Base-by-base conservation (phyloP, 805 yeast genomes). In the Blastobotrys robertii region DNA sequence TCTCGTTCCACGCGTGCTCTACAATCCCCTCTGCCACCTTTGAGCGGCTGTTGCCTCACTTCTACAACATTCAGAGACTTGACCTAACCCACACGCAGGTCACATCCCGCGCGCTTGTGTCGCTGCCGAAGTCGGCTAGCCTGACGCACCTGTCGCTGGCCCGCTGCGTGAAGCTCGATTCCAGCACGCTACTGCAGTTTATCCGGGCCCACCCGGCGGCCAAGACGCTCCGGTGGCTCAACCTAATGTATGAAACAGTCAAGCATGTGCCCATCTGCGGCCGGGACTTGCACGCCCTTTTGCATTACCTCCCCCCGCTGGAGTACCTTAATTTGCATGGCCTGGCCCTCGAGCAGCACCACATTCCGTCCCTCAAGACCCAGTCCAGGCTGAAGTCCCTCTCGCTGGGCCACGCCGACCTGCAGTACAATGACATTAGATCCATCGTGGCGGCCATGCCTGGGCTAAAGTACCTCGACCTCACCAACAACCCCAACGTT, bases 1-100 rank as follows among this genome's bases (percentile, higher is more conserved):
- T 88, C 8, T 84, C 94, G 0, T 75, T 88, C 55, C 95, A 87
- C 62, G 95, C 86, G 55, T 88, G 97, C 59, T 79, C 92, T 2
- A 85, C 84, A 50, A 66, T 87, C 32, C 72, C 84, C 3, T 61
- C 74, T 4, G 68, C 67, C n/a, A 71, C 72, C 0, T 74, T 83
- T 44, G 67, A 67, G 19, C 71, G 69, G 41, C 57, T 84, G 9
- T 64, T 88, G 25, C 80, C 83, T 1, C 73, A 70, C 39, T 64
- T 81, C 37, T 64, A 68, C 19, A 66, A 69, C 45, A 63, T 87
- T 41, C 74, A 76, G 49, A 74, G 85, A 48, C 65, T 87, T 28
- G 97, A 87, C 58, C 66, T 88, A 39, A 77, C 84, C 11, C 95
- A 85, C 54, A 87, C 96, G 0, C 77, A 81, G 37, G 74, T 87